These are phyloP conservation scores for Truncatella angustata DNA, from an alignment of 2,329 filamentous ascomycete species.

Conservation along the genomic window DNA sequence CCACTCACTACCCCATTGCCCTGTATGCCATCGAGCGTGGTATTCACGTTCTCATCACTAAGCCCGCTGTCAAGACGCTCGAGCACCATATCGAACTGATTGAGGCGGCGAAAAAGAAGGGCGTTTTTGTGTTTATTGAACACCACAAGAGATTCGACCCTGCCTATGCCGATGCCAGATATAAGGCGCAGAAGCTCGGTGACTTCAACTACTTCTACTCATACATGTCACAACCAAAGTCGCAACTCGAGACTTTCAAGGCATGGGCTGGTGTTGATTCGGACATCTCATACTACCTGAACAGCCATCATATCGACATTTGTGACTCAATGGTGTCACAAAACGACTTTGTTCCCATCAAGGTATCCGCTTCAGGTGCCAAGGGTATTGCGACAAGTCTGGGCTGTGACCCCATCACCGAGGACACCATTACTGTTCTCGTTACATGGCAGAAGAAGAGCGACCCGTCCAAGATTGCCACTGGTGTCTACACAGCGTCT, in stretches of 20 bases:
- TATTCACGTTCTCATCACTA: constrained; percentile 90
- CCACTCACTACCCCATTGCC: constrained; percentile 89
- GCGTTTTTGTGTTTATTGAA: constrained; percentile 89
- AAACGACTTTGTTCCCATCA: constrained; percentile 70
- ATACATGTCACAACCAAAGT: constrained; percentile 94
- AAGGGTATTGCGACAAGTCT: constrained; percentile 76
- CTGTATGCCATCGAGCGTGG: constrained; percentile 85
- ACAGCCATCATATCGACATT: constrained; percentile 91
- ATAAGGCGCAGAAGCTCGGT: constrained; percentile 72
- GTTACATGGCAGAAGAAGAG: constrained; percentile 81
- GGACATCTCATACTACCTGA: constrained; percentile 95
- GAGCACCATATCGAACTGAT: constrained; percentile 76
- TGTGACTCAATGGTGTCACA: constrained; percentile 85
- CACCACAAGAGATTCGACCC: constrained; percentile 97
- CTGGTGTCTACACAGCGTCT: constrained; percentile 87
- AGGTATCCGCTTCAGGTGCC: constrained; percentile 74
- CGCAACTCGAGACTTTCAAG: constrained; percentile 89
- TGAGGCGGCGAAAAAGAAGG: constrained; percentile 66
- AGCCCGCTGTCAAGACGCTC: constrained; percentile 85
- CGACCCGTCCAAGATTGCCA: constrained; percentile 69
- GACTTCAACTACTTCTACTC: constrained; percentile 99
- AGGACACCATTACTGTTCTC: constrained; percentile 89
- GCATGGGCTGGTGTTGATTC: constrained; percentile 90
- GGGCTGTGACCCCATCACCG: constrained; percentile 77
- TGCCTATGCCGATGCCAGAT: constrained; percentile 83